Evolutionary conservation across 73 alveolate species (phyloP), one percentile per base, ranked within the genome.

Genomic region (Paramecium biaurelia): DNA sequence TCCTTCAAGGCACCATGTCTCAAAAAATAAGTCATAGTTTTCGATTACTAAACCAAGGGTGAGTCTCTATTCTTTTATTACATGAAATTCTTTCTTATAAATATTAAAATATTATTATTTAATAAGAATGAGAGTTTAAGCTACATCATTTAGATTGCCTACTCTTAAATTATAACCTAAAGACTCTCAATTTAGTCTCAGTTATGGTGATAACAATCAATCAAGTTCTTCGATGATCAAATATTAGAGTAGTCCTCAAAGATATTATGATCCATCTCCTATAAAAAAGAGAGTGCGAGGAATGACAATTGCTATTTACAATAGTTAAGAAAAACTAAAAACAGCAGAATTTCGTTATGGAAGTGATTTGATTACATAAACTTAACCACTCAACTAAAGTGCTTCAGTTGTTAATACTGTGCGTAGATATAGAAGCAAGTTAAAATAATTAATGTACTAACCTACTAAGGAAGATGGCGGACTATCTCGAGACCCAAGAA

Each of bases 1-100:
- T 85, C 93, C 76, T 95, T 95, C 11, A 45, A 57, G 1, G 98
- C 98, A 18, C 98, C 98, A 72, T 96, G 99, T 67, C 98, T 95
- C 24, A 96, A 92, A 5, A 95, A 49, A 79, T 70, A 93, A 12
- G 95, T 41, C 53, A 92, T 67, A 5, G 95, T 49, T 89, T 96
- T 96, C n/a, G 97, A 95, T 18, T 59, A 15, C 37, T 68, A 58
- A 5, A 70, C 92, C n/a, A 49, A 63, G 15, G 70, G 92, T 26
- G 68, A 42, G 30, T 76, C 94, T 30, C 26, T 76, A 35, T 68
- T 20, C 45, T 57, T 72, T 24, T 59, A 12, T n/a, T 70, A 56
- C 56, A 67, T 49, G 8, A 8, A 47, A 85, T 49, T 85, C 86
- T 85, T 49, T 45, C 76, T 85, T 42, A 20, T 18, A 49, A 47